Conservation (phyloP, 2,329 filamentous ascomycete genomes). For the Phoma sp. region DNA sequence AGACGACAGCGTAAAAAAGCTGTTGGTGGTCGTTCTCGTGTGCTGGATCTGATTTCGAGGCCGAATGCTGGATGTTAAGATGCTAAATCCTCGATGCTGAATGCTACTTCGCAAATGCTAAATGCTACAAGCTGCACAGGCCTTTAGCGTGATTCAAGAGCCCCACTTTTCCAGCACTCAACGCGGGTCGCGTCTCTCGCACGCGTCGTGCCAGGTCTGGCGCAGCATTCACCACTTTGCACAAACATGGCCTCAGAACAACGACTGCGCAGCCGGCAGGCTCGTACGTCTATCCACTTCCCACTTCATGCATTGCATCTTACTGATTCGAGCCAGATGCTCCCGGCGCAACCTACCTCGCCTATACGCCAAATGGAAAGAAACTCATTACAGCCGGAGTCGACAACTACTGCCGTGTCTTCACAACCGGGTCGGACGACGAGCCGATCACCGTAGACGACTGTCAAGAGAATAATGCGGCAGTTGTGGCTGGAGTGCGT, state of each 20-base stretch:
- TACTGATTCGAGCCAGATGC: slow-evolving; percentile 64
- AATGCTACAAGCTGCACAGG: not conserved
- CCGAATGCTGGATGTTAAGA: not conserved
- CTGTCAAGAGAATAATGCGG: slow-evolving; percentile 82
- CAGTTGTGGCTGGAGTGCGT: slow-evolving; percentile 72
- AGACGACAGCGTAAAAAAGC: too few relatives aligned
- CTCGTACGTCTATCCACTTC: slow-evolving; percentile 30
- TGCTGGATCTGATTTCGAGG: not conserved
- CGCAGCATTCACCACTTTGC: slow-evolving; percentile 2
- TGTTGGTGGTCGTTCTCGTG: too few relatives aligned
- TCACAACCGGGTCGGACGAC: slow-evolving; percentile 87
- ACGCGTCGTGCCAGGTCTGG: slow-evolving; percentile 11
- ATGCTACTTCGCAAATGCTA: not conserved
- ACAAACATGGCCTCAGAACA: slow-evolving; percentile 24
- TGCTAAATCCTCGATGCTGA: too few relatives aligned
- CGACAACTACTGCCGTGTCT: slow-evolving; percentile 92
- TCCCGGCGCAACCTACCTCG: slow-evolving; percentile 82
- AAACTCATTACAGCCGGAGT: slow-evolving; percentile 90
- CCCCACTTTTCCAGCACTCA: slow-evolving; percentile 10
- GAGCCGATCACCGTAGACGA: slow-evolving; percentile 94
- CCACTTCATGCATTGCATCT: slow-evolving; percentile 4
- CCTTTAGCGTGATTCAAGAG: slow-evolving; percentile 7
- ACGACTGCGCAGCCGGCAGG: slow-evolving; percentile 39
- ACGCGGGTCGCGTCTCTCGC: slow-evolving; percentile 14
- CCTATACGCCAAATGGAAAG: slow-evolving; percentile 87